Base-by-base conservation (phyloP, 192 early-diverging fungal genomes). In the Dimargaris xerosporica region DNA sequence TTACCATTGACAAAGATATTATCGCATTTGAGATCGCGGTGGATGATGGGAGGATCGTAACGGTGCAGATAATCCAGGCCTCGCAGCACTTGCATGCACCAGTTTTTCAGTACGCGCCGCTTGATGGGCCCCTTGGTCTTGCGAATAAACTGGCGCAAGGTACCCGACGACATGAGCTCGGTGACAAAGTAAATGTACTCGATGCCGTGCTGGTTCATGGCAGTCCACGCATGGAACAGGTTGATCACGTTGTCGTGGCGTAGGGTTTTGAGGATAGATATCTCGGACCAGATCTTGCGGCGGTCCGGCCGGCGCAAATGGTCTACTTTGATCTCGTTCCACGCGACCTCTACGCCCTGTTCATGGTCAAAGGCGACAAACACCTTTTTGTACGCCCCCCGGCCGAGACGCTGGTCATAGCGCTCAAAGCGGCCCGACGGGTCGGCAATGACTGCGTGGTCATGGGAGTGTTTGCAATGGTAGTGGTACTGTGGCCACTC, bases 1-100 rank as follows among this genome's bases (percentile, higher is more conserved):
- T 85, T 84, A 44, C 89, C 89, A 65, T 91, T 93, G 64, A 93
- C 88, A 64, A 93, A 93, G 30, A 93, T 88, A 62, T 93, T 93
- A 61, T 84, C 80, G 68, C 81, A 85, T 58, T 85, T 80, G 62
- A 85, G 69, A 46, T 82, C 84, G 54, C 86, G 73, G 62, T 93
- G 90, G 62, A 93, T 91, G 64, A 93, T 91, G 12, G 89, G 85
- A 10, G 88, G 90, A 16, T 80, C 68, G 44, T 85, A 75, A 10
- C 77, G 77, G 64, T 93, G 90, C 44, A 93, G 72, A 54, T 93
- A 93, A 53, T 79, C 76, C 31, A 93, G 72, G 43, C 90, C 90
- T 17, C 78, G 77, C 44, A 93, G 66, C 56, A 93, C 88, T 64
- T 93, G 90, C 4, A 85, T 72, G 59, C 80, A 83, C 90, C 89